Evolutionary conservation across 75 land plant genomes (phyloP), one percentile per base, ranked within the genome.

Genomic region (Sequoiadendron giganteum): DNA sequence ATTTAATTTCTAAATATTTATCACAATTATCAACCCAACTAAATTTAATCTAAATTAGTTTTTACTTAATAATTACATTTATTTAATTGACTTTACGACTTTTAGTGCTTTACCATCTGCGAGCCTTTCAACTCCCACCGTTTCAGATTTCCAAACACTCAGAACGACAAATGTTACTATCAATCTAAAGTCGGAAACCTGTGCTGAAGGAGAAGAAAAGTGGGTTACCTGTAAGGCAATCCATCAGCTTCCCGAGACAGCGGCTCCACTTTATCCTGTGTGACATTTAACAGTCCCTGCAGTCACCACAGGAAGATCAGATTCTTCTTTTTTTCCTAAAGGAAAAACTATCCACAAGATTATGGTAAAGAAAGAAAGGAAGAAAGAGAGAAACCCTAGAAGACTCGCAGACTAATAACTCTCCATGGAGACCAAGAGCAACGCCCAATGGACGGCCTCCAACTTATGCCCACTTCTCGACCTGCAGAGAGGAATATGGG

Each of bases 391-490:
- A 36, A 47, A 89, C 95, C 95, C 88, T 89, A 14, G 61, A 40
- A 18, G 96, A 54, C 0, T 95, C 94, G n/a, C 95, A 95, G 3
- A 96, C 92, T 34, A 97, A 16, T 25, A 96, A 55, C 85, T 92
- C 89, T 3, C 88, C 88, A 30, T 93, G 43, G 8, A 38, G 73
- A 3, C 92, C 93, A 16, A 94, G 28, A 19, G 92, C 95, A 10
- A 97, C 10, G 0, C 98, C 99, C 25, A 96, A 93, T 0, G 98
- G 96, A 48, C 96, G 88, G 28, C 96, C 98, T 28, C 96, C 95
- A 25, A 93, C 92, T 38, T 81, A 55, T 19, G 85, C 88, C 94
- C 93, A 94, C 48, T 93, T 87, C 90, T 93, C 91, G n/a, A 96
- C 94, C 61, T 1, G 16, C 5, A 89, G 81, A 42, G 39, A 39